Evolutionary conservation across 331 rosid species (phyloP), one percentile per base, ranked within the genome.

Genomic region (Stylosanthes scabra): DNA sequence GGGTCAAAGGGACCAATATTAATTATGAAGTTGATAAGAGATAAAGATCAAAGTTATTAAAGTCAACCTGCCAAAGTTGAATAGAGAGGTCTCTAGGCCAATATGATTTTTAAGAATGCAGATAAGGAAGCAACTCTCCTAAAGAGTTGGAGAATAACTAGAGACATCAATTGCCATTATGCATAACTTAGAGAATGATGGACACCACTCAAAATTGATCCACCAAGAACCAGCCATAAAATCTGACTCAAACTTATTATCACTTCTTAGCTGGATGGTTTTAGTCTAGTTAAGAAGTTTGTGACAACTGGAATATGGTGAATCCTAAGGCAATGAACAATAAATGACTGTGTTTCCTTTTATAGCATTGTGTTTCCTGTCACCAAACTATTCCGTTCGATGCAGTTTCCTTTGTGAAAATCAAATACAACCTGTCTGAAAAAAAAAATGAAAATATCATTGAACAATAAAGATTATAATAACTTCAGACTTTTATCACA

Each of bases 1-100:
- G 10, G 10, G 12, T 8, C 58, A 10, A 29, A 16, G 10, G 10
- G 12, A 11, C 58, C 41, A 55, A 74, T 58, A 52, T 49, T 60
- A 68, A 56, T 67, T 59, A 59, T 68, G 50, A 63, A 56, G 63
- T 45, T 10, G 60, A 25, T 14, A 31, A 66, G 16, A 51, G 66
- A 45, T 57, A 67, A 20, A 50, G 37, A 72, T 71, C 39, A 46
- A 29, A n/a, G 9, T 12, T 34, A 55, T 52, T 64, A 9, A 13
- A 63, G 47, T 62, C 68, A 56, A 63, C 68, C 52, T 34, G 50
- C 49, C 66, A 28, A 42, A 59, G 14, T 54, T 61, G 75, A 72
- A 65, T 11, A 47, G 14, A 47, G 14, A 20, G 39, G 70, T 14
- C 13, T 61, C 4, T 6, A 39, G 52, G 44, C 47, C 15, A 7